A percentile compares a stretch with the other conserved stretches of the same genome.
Conservation (phyloP, 768 basidiomycete species). For the Fomitopsis serialis region DNA sequence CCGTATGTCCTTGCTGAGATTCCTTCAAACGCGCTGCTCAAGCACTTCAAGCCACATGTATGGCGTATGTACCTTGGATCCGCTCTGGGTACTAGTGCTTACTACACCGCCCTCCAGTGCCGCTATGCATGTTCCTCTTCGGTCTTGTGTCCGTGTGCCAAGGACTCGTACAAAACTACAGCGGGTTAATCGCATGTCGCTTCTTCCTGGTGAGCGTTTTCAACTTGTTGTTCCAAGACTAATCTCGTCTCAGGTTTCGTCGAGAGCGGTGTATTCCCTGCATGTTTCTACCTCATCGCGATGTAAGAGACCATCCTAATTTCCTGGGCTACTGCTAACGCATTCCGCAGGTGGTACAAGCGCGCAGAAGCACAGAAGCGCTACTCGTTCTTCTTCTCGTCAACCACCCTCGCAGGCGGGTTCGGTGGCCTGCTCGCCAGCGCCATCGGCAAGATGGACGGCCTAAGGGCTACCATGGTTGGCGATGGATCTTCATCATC, state of each 20-base stretch:
- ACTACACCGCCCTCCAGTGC: constrained; percentile 17
- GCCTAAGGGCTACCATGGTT: constrained; percentile 22
- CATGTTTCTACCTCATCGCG: constrained; percentile 7
- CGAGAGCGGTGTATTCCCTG: constrained; percentile 27
- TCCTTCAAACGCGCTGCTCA: constrained; percentile 29
- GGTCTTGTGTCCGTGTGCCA: constrained; percentile 31
- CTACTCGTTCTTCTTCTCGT: constrained; percentile 34
- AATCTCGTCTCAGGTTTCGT: constrained; percentile 16
- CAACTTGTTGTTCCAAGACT: not conserved
- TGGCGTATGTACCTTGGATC: constrained; percentile 18
- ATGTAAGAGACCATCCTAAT: not conserved
- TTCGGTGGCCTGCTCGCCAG: constrained; percentile 29
- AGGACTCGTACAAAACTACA: constrained; percentile 26
- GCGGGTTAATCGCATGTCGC: constrained; percentile 32
- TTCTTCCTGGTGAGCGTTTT: constrained; percentile 28
- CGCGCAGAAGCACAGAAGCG: constrained; percentile 30
- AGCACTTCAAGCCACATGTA: constrained; percentile 31
- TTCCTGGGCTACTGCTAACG: not conserved
- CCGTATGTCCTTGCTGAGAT: constrained; percentile 32
- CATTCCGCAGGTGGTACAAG: constrained; percentile 34
- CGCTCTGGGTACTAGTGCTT: not conserved
- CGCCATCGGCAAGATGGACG: constrained; percentile 30
- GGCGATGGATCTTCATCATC: constrained; percentile 30
- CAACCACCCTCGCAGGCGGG: constrained; percentile 34
- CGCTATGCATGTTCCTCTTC: constrained; percentile 31